phyloP scores from a whole-genome alignment of 441 rosid species.

The Erodium moschatum region DNA sequence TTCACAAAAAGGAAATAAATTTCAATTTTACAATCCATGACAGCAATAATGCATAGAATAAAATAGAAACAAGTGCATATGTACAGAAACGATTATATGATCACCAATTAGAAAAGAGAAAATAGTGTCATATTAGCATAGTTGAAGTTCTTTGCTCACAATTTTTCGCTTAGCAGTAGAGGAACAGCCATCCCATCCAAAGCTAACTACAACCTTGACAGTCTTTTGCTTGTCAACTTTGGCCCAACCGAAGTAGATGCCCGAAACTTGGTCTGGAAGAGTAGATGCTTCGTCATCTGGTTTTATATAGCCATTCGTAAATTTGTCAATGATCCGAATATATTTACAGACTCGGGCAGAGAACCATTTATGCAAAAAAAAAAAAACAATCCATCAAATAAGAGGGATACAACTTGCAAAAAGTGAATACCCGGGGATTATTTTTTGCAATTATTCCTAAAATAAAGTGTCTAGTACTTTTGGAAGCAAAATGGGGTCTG shows the following conservation, averaged over 20 bases:
- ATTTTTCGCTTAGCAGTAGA: conserved; percentile 12
- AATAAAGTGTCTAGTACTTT: neutral
- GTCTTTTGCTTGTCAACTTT: conserved; percentile 14
- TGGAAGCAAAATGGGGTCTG: neutral
- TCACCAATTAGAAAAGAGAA: neutral
- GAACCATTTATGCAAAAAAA: neutral
- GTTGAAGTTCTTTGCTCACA: conserved; percentile 20
- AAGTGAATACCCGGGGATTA: too few relatives aligned
- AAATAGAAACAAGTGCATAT: conserved; percentile 5
- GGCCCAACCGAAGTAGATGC: conserved; percentile 33
- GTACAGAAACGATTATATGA: neutral
- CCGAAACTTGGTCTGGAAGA: conserved; percentile 29
- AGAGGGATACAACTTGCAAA: neutral
- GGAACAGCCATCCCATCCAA: conserved; percentile 16
- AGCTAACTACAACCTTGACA: conserved; percentile 27
- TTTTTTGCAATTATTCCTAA: too few relatives aligned
- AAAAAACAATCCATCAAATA: neutral
- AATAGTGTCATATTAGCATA: neutral
- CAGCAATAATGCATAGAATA: too few relatives aligned
- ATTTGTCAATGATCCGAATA: neutral
- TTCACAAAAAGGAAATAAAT: conserved; percentile 13
- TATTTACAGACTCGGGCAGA: neutral
- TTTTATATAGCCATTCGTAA: conserved; percentile 1
- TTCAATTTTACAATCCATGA: too few relatives aligned
- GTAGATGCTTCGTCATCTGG: conserved; percentile 16